Conservation (phyloP, 768 basidiomycete genomes). For the Cubamyces lactineus region DNA sequence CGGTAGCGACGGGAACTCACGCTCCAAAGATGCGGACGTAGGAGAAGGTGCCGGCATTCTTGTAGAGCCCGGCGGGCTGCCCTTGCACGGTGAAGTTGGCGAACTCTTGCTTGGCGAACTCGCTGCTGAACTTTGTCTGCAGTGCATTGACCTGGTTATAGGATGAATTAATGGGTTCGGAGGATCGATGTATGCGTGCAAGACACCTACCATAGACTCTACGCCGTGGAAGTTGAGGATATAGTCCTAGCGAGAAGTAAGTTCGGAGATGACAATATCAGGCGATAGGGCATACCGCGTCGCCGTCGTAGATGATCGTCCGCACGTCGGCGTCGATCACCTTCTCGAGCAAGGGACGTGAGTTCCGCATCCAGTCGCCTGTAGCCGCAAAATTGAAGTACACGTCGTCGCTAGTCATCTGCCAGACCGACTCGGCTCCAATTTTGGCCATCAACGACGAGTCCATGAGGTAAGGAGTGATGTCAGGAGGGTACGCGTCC, state of each 20-base stretch:
- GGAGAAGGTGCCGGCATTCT: conserved; percentile 61
- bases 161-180: neutral
- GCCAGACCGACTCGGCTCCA: conserved; percentile 49
- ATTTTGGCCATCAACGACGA: conserved; percentile 40
- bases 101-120: conserved; percentile 48
- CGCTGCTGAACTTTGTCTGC: conserved; percentile 47
- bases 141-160: conserved; percentile 46
- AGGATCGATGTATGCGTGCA: neutral
- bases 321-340: conserved; percentile 64
- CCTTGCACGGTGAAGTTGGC: conserved; percentile 54
- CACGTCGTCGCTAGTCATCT: conserved; percentile 43
- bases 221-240: conserved; percentile 59
- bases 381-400: conserved; percentile 51
- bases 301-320: conserved; percentile 57
- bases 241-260: conserved; percentile 41
- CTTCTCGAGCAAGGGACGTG: conserved; percentile 50
- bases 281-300: conserved; percentile 45
- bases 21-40: conserved; percentile 52
- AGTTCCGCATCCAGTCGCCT: conserved; percentile 62
- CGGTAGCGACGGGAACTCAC: conserved; percentile 19
- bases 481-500: conserved; percentile 52
- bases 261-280: neutral
- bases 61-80: conserved; percentile 52
- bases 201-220: conserved; percentile 52
- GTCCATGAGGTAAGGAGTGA: conserved; percentile 37